A percentile compares a stretch with the other conserved stretches of the same genome.
phyloP scores from a whole-genome alignment of 2,329 filamentous ascomycete genomes.

The Fusarium guadeloupense region DNA sequence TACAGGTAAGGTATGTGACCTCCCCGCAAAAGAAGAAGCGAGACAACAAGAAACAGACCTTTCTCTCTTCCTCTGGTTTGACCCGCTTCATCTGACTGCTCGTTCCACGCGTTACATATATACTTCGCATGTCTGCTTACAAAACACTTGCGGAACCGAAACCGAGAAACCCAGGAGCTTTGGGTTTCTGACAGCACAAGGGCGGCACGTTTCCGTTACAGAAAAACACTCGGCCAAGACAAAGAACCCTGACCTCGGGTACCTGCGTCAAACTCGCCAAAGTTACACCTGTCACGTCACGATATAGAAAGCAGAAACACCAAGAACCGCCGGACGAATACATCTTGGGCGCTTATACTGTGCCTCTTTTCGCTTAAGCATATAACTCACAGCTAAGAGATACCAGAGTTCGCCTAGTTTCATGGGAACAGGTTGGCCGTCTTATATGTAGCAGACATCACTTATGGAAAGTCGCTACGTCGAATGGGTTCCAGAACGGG shows the following conservation, averaged over 20 bases:
- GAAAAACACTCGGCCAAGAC: background rate
- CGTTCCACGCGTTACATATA: too few relatives aligned
- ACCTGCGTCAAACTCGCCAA: conserved; percentile 28
- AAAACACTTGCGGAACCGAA: conserved; percentile 6
- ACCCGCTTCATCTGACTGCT: too few relatives aligned
- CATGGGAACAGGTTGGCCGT: background rate
- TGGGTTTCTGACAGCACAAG: background rate
- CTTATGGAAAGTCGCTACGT: conserved; percentile 16
- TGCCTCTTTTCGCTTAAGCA: conserved; percentile 15
- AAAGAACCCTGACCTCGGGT: conserved; percentile 20
- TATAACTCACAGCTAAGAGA: background rate
- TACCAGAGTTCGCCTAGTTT: conserved; percentile 14
- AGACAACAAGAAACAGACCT: conserved; percentile 2
- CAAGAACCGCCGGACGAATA: background rate
- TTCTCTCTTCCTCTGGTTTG: too few relatives aligned
- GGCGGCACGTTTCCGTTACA: conserved; percentile 1
- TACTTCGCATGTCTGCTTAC: background rate
- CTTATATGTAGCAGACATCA: background rate
- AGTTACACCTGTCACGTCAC: conserved; percentile 19
- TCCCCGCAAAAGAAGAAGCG: conserved; percentile 6
- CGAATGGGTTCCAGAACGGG: conserved; percentile 19
- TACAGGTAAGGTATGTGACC: too few relatives aligned
- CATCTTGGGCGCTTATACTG: conserved; percentile 3
- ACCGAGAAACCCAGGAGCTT: background rate
- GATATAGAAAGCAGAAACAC: conserved; percentile 18